Evolutionary conservation across 352 stramenopile species (phyloP), one percentile per base, ranked within the genome.

Genomic region (Phytophthora citrophthora): DNA sequence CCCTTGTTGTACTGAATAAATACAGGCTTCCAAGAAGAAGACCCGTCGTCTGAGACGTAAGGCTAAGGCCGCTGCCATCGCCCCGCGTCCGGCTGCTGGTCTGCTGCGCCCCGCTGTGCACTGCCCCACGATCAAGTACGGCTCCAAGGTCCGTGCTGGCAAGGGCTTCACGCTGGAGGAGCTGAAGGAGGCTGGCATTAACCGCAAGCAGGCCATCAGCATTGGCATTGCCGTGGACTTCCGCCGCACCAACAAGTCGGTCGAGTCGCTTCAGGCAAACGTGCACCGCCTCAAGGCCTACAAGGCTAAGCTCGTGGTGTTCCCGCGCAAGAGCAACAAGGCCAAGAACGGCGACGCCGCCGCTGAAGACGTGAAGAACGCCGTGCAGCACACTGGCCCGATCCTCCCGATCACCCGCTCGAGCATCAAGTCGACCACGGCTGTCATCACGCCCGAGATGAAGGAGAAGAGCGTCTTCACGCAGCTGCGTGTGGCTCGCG

Each of bases 201-300:
- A 80, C 71, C 89, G 93, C 75, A 98, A 98, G 75, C 89, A 98
- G 72, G 98, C 98, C 20, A 82, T 93, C 51, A 98, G 96, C 64
- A 97, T 99, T 68, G 98, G 98, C 70, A 99, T 99, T 73, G 86
- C 97, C 57, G 97, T 99, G 10, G 98, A 99, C 88, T 93, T 97
- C 79, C 96, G 98, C 63, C 94, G 98, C 70, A 98, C 84, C 63
- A 99, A 99, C 97, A 97, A 98, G 79, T 98, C 83, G 70, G 88
- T 98, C 13, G 96, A 99, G 79, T 97, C 91, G 62, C 85, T 97
- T 50, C 89, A 97, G 79, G 87, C 90, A 24, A 99, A 99, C 84
- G 97, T 99, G 58, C 90, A 98, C 69, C 96, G 98, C 77, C 92
- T 99, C 52, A 98, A 99, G 87, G 94, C 97, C 61, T 99, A 99